Conservation (phyloP, 108 stramenopile species). For the Skeletonema menzelii region DNA sequence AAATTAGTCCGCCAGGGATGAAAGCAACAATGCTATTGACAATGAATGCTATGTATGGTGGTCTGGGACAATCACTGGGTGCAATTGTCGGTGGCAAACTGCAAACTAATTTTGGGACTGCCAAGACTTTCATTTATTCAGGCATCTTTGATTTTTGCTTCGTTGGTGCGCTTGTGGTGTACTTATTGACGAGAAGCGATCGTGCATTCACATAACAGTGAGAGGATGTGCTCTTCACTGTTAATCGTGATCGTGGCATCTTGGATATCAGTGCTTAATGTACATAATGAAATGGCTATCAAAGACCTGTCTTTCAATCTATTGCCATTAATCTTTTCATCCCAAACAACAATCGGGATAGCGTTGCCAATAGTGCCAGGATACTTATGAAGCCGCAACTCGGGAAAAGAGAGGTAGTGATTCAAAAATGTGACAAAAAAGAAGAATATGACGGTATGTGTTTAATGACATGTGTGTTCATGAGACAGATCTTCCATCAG, state of each 20-base stretch:
- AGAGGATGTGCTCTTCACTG: neutral
- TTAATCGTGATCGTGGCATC: too few relatives aligned
- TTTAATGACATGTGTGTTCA: neutral
- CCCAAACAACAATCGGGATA: too few relatives aligned
- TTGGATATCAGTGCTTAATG: too few relatives aligned
- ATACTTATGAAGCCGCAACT: too few relatives aligned
- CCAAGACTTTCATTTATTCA: constrained; percentile 68
- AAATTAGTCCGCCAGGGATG: constrained; percentile 89
- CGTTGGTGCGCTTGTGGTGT: constrained; percentile 61
- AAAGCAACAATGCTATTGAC: constrained; percentile 90
- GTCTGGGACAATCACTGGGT: constrained; percentile 91
- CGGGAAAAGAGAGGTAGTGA: too few relatives aligned
- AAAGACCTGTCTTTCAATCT: too few relatives aligned
- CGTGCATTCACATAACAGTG: constrained; percentile 22
- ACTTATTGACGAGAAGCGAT: constrained; percentile 61
- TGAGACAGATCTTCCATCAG: neutral
- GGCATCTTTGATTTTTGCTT: constrained; percentile 76
- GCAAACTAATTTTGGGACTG: constrained; percentile 80
- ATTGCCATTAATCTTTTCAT: too few relatives aligned
- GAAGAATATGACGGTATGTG: neutral
- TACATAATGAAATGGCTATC: too few relatives aligned
- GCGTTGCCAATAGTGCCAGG: too few relatives aligned
- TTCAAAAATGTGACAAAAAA: neutral
- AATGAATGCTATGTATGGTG: constrained; percentile 95
- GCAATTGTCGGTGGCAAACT: constrained; percentile 92